Conservation (phyloP, 352 stramenopile species). For the Elongisporangium senticosum region DNA sequence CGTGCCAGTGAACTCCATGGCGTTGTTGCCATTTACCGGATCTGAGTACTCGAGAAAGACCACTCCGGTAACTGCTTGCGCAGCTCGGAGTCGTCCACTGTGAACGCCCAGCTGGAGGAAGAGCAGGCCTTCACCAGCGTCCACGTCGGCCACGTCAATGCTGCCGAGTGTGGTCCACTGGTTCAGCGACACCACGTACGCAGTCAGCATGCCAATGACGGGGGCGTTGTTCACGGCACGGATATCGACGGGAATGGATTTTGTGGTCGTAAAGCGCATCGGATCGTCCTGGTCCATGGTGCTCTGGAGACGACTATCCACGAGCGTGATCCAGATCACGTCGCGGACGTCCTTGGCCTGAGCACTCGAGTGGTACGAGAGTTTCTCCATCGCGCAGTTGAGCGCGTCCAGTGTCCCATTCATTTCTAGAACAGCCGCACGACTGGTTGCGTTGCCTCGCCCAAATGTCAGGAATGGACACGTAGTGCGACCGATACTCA, state of each 20-base stretch:
- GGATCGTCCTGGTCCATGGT: constrained; percentile 9
- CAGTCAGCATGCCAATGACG: constrained; percentile 17
- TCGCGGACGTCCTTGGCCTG: constrained; percentile 21
- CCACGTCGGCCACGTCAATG: constrained; percentile 32
- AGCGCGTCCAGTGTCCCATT: constrained; percentile 22
- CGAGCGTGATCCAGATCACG: constrained; percentile 36
- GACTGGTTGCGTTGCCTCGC: background rate
- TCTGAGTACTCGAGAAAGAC: background rate
- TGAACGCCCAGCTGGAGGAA: constrained; percentile 36
- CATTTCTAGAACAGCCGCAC: constrained; percentile 11
- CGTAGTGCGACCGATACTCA: constrained; percentile 22
- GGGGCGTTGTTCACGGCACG: constrained; percentile 39
- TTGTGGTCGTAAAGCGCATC: constrained; percentile 22
- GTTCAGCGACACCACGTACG: constrained; percentile 21
- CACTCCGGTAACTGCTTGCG: constrained; percentile 1
- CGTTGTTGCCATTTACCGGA: constrained; percentile 5
- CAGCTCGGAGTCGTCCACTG: constrained; percentile 27
- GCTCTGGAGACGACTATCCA: constrained; percentile 7
- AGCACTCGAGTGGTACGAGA: constrained; percentile 36
- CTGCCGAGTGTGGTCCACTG: constrained; percentile 19
- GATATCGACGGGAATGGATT: constrained; percentile 37
- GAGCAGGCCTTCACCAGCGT: constrained; percentile 30
- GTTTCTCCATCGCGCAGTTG: constrained; percentile 45
- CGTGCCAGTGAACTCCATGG: constrained; percentile 35
- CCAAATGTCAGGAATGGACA: background rate